Evolutionary conservation across 371 early-diverging fungal genomes (phyloP), one percentile per base, ranked within the genome.

Genomic region (Rhizopus arrhizus): DNA sequence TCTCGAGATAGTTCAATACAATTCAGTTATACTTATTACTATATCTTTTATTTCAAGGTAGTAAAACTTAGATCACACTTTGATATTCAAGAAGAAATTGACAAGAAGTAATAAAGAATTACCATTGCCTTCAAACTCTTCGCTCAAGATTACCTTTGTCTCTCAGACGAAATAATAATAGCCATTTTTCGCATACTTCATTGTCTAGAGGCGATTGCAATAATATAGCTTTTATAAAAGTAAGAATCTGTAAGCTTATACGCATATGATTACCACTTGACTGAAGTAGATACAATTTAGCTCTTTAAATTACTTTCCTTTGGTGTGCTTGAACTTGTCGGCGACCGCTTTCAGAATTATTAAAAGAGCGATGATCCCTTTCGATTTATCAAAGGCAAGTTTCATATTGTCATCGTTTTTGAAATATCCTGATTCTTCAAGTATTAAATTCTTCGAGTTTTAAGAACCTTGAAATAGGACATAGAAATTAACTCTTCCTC

Each of bases 321-420:
- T 16, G 0, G 68, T 28, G 12, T 29, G n/a, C 4, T 13, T 29
- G 12, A 43, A 28, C 3, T n/a, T 46, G 6, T 15, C 45, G 15
- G 34, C 47, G 1, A 49, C 59, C 2, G 68, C 40, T 15, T 63
- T 63, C 8, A 54, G 12, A 46, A 35, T 29, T 16, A 80, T 53
- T 28, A 67, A 70, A 5, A 74, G 69, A 45, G 75, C 75, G 32
- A 67, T 68, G 11, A 54, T 66, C 31, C 64, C 62, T 60, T 83
- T 82, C 32, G 72, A 58, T 51, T 65, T 68, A n/a, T 65, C 51
- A 65, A 85, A 76, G 29, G 63, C 32, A 0, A 33, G 4, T 13
- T 50, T 50, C 0, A 2, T 38, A 9, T 38, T 7, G 7, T 38
- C 38, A 7, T 38, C 9, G 12, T 12, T 7, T 9, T 38, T 12